Evolutionary conservation across 441 rosid genomes (phyloP), one percentile per base, ranked within the genome.

Genomic region (Pelargonium australe): DNA sequence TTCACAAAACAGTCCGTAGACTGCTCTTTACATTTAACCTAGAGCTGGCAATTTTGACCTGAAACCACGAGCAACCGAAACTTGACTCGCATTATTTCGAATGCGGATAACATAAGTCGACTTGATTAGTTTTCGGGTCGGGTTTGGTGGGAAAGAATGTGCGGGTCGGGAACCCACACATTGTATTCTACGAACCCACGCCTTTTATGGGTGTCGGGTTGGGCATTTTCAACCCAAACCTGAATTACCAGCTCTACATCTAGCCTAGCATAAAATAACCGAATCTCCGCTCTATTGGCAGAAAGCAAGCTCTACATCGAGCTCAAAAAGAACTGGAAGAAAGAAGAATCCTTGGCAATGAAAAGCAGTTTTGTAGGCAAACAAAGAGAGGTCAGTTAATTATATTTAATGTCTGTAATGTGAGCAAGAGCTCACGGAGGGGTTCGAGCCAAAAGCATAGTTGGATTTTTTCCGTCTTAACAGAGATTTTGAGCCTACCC

Each of bases 271-370:
- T 13, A 10, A 23, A 68, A 68, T 31, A 66, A 12, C 41, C 17
- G 20, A 9, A 67, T 12, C 19, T 12, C 25, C 45, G 43, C 72
- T 34, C 19, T 17, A 10, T 2, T 55, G 69, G 73, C 96, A 95
- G 99, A 95, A 85, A 82, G 40, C 88, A 53, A 84, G 84, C 78
- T 76, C 96, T 7, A 69, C 80, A 12, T 34, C 61, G 17, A 79
- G 82, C 76, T 75, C 92, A 14, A 85, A 83, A 69, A 79, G 80
- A 71, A 82, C 81, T 8, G 82, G 74, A 63, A 58, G 16, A 63
- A 91, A 85, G 85, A 89, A 85, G 81, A 95, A 90, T 73, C 99
- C 99, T 1, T 95, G 98, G 99, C 86, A 80, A 67, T 86, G 75
- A 72, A 51, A 65, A 41, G 68, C 61, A 75, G 58, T 62, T 69